Conservation (phyloP, 1,284 basidiomycete species). For the Rhodotorula sp. region DNA sequence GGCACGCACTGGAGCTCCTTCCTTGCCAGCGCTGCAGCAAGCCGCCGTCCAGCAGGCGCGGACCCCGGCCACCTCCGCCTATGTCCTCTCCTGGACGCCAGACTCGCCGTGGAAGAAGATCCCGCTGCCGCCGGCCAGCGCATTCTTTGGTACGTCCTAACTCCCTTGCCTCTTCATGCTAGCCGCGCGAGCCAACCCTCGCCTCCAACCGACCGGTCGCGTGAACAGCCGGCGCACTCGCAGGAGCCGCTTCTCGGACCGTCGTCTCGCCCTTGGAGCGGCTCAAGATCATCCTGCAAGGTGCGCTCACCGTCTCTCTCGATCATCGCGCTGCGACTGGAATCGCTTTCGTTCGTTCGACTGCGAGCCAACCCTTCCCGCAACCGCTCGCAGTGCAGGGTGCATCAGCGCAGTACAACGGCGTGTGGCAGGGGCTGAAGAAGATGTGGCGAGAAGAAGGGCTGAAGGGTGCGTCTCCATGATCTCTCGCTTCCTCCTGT, state of each 20-base stretch:
- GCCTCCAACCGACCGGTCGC: background rate
- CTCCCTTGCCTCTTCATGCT: background rate
- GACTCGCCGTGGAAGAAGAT: conserved; percentile 10
- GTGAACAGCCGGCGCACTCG: conserved; percentile 42
- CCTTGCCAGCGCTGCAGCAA: background rate
- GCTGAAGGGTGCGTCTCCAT: conserved; percentile 34
- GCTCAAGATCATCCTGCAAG: conserved; percentile 45
- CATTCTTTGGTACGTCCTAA: conserved; percentile 30
- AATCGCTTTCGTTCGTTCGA: background rate
- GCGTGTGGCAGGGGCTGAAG: conserved; percentile 38
- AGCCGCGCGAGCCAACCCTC: background rate
- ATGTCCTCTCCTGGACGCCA: conserved; percentile 18
- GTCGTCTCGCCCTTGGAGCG: conserved; percentile 45
- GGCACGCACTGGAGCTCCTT: background rate
- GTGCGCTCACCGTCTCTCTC: conserved; percentile 1
- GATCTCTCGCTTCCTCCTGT: background rate
- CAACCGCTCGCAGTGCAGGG: conserved; percentile 39
- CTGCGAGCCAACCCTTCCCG: background rate
- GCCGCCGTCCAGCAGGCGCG: background rate
- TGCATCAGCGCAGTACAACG: conserved; percentile 46
- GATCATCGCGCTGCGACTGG: background rate
- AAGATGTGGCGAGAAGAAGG: conserved; percentile 49
- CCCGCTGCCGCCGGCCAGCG: conserved; percentile 31
- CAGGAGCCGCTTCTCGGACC: conserved; percentile 45
- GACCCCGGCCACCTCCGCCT: background rate